Evolutionary conservation across 2,329 filamentous ascomycete species (phyloP).

Genomic region (Fusarium incarnatum): DNA sequence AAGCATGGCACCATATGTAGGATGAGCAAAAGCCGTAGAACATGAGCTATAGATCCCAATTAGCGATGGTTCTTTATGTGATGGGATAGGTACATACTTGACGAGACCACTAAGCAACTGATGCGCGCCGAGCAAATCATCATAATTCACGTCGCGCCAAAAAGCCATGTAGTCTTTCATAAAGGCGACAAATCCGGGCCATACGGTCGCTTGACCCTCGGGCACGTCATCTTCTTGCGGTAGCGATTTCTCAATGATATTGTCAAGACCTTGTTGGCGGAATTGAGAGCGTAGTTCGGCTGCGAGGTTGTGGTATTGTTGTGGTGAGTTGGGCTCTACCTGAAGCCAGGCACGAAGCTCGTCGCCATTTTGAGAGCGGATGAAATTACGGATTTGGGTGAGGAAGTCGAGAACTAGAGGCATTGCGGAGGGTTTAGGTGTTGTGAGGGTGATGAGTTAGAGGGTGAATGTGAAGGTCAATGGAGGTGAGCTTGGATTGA

Average conservation of each 20-base stretch:
- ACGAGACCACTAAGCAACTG: slow-evolving; percentile 78
- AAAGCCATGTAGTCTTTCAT: slow-evolving; percentile 85
- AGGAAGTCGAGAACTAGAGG: slow-evolving; percentile 77
- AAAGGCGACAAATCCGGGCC: slow-evolving; percentile 82
- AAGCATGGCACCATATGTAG: slow-evolving; percentile 82
- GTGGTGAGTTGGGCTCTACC: slow-evolving; percentile 77
- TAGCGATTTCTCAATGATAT: slow-evolving; percentile 71
- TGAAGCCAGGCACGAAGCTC: slow-evolving; percentile 76
- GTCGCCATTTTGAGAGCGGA: slow-evolving; percentile 72
- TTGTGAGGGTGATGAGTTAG: too few species aligned
- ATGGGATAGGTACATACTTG: slow-evolving; percentile 67
- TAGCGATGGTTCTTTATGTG: slow-evolving; percentile 1
- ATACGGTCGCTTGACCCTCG: slow-evolving; percentile 73
- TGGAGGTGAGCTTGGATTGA: slow-evolving; percentile 18
- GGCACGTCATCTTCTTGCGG: slow-evolving; percentile 73
- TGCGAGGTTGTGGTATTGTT: slow-evolving; percentile 75
- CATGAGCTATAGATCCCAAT: slow-evolving; percentile 76
- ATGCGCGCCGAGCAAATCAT: slow-evolving; percentile 80
- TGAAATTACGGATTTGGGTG: slow-evolving; percentile 65
- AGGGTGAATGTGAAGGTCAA: slow-evolving; percentile 1
- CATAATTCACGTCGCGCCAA: slow-evolving; percentile 82
- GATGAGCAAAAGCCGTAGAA: slow-evolving; percentile 83
- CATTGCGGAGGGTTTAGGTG: slow-evolving; percentile 56
- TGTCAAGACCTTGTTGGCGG: slow-evolving; percentile 65
- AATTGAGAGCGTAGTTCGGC: slow-evolving; percentile 73